Conservation (phyloP, 1,284 basidiomycete genomes). For the Pseudozyma thailandica region DNA sequence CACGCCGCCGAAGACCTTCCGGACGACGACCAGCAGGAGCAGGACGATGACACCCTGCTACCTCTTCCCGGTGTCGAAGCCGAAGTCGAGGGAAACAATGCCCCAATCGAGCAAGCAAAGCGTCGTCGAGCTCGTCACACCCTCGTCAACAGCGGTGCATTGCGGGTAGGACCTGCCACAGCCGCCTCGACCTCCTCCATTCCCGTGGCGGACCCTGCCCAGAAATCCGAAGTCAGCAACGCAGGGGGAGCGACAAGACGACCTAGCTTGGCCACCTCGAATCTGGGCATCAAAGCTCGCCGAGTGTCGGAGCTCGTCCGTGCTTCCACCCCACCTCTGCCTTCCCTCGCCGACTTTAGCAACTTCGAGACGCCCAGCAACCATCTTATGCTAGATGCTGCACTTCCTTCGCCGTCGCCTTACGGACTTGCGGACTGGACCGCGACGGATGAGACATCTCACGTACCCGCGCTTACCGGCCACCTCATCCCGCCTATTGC, state of each 20-base stretch:
- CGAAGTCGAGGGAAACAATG: neutral
- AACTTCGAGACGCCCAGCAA: conserved; percentile 26
- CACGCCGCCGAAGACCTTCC: conserved; percentile 19
- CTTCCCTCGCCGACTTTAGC: conserved; percentile 31
- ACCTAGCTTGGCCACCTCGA: conserved; percentile 32
- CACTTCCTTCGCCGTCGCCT: conserved; percentile 32
- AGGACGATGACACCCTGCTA: conserved; percentile 24
- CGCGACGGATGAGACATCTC: conserved; percentile 32
- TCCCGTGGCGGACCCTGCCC: neutral
- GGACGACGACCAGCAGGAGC: conserved; percentile 4
- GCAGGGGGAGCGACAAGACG: conserved; percentile 3
- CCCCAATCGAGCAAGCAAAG: neutral
- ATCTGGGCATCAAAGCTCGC: conserved; percentile 42
- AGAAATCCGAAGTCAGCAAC: neutral
- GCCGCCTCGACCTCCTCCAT: conserved; percentile 8
- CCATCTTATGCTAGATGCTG: conserved; percentile 20
- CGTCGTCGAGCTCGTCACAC: conserved; percentile 34
- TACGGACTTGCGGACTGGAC: conserved; percentile 44
- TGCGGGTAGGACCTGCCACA: conserved; percentile 7
- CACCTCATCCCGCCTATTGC: neutral
- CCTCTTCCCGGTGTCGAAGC: conserved; percentile 9
- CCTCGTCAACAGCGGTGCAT: conserved; percentile 46
- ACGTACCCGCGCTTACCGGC: conserved; percentile 21
- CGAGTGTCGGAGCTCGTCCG: conserved; percentile 44
- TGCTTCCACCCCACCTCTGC: conserved; percentile 33